phyloP scores from a whole-genome alignment of 2,329 filamentous ascomycete genomes.

The Metarhizium album region DNA sequence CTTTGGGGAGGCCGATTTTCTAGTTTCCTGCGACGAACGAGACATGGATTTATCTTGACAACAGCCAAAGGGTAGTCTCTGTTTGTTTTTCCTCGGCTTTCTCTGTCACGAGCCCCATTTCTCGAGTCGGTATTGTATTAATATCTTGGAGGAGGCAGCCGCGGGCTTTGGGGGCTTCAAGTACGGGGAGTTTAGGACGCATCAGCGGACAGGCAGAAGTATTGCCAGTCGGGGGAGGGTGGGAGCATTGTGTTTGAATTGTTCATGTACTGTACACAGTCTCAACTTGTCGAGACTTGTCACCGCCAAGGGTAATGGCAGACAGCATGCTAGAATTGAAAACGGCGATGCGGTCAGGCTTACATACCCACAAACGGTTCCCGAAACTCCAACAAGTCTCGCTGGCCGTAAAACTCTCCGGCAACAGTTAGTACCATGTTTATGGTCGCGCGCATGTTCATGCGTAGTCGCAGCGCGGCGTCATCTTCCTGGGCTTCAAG shows the following conservation, averaged over 20 bases:
- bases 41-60: constrained; percentile 27
- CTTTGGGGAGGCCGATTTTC: constrained; percentile 60
- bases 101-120: not conserved
- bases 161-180: not conserved
- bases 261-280: not conserved
- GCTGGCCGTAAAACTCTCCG: constrained; percentile 82
- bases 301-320: not conserved
- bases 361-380: constrained; percentile 44
- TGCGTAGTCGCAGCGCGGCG: constrained; percentile 24
- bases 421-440: constrained; percentile 87
- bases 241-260: too few species aligned
- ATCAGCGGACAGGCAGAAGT: not conserved
- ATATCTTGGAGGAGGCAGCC: not conserved
- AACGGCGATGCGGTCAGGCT: not conserved
- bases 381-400: constrained; percentile 69
- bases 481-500: constrained; percentile 16
- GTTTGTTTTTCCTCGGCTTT: not conserved
- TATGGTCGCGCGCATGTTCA: constrained; percentile 58
- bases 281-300: not conserved
- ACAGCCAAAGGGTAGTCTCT: not conserved
- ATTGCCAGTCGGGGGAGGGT: not conserved
- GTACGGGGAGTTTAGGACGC: not conserved
- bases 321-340: not conserved
- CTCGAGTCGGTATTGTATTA: not conserved
- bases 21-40: constrained; percentile 34